Percentiles rank a stretch among this genome's conserved stretches.
phyloP scores from a whole-genome alignment of 2,329 filamentous ascomycete genomes.

The Aspergillus arachidicola region DNA sequence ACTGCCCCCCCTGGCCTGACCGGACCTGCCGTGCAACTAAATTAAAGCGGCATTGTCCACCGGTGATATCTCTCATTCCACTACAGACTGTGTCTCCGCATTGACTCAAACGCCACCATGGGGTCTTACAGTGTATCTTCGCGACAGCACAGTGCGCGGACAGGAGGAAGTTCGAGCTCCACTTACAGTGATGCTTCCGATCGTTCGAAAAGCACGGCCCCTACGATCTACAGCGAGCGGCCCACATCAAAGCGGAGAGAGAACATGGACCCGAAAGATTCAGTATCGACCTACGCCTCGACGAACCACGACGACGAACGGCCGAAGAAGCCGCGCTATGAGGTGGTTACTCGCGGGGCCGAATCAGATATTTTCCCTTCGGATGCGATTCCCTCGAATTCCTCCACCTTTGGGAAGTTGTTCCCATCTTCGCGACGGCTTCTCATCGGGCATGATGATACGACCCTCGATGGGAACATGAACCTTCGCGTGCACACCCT shows the following conservation, averaged over 20 bases:
- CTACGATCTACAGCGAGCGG: conserved; percentile 40
- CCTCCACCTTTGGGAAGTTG: conserved; percentile 77
- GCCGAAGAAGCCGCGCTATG: conserved; percentile 53
- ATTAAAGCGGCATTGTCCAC: neutral
- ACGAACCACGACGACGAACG: conserved; percentile 63
- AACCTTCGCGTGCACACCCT: conserved; percentile 87
- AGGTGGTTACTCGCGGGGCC: conserved; percentile 52
- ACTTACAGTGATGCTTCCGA: conserved; percentile 41
- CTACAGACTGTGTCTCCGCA: conserved; percentile 1
- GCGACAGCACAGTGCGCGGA: conserved; percentile 27
- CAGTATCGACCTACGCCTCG: conserved; percentile 79
- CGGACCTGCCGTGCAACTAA: neutral
- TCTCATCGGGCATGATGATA: conserved; percentile 85
- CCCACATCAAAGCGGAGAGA: conserved; percentile 29
- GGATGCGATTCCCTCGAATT: conserved; percentile 74
- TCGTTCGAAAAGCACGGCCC: conserved; percentile 43
- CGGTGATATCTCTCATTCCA: conserved; percentile 1
- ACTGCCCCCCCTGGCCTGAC: neutral
- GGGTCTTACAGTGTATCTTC: conserved; percentile 29
- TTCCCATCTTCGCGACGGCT: conserved; percentile 85
- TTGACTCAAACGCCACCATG: conserved; percentile 26
- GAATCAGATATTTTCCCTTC: conserved; percentile 59
- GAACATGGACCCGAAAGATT: conserved; percentile 51
- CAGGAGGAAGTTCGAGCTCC: conserved; percentile 39
- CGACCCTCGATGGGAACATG: conserved; percentile 91